Evolutionary conservation across 257 asterid species (phyloP), one percentile per base, ranked within the genome.

Genomic region (Thymus quinquecostatus): DNA sequence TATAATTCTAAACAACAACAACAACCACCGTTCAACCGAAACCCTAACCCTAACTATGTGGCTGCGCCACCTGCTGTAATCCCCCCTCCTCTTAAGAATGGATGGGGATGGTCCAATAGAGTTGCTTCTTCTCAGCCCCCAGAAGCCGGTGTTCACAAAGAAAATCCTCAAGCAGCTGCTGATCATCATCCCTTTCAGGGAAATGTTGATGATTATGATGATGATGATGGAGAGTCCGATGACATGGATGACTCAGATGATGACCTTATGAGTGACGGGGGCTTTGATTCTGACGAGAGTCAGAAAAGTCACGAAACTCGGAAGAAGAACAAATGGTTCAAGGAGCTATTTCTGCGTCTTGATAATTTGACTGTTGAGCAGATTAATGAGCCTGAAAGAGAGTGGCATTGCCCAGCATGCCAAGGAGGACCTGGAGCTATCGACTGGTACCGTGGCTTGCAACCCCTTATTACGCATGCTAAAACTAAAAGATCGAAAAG

Each of bases 401-500:
- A 85, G 75, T 87, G 96, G 92, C 94, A 87, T 59, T 87, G 92
- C 80, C 86, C 89, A 1, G 96, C 90, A 6, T 85, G 92, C 73
- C 60, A 79, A 73, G 86, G 90, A 13, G 96, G 94, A 10, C 91
- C 87, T 13, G 94, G 96, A 40, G 91, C 86, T n/a, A 84, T 89
- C 32, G 86, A 82, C 27, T 89, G 94, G 92, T 89, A 80, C 27
- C 64, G 66, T 1, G 93, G 91, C 50, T 62, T 89, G 75, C 88
- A 58, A 54, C 86, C 94, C 54, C 78, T 89, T 6, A 63, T 86
- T 13, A 38, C 77, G 13, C 96, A 89, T 68, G 88, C 88, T 0
- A 85, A 65, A 72, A 87, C 88, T 0, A 84, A 78, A 41, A 68
- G 83, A 74, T 82, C 88, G 68, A 83, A 78, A 60, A 78, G 88